Percentiles rank a stretch among this genome's conserved stretches.
Conservation (phyloP, 768 basidiomycete genomes). For the Trametes elegans region DNA sequence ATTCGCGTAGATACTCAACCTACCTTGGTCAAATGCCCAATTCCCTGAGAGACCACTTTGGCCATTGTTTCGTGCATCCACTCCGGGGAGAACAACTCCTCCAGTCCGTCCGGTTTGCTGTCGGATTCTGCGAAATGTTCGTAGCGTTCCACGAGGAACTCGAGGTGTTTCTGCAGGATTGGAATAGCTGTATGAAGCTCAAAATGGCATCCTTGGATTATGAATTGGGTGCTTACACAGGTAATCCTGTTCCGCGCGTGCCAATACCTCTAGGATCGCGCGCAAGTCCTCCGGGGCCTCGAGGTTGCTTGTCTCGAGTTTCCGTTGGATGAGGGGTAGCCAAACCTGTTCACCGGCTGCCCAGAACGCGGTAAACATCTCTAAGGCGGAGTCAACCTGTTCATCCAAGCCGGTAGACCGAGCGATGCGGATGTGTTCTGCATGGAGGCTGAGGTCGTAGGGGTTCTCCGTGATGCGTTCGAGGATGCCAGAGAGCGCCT, state of each 20-base stretch:
- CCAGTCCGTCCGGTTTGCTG: conserved; percentile 46
- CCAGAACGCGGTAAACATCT: conserved; percentile 62
- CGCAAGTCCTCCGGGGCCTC: conserved; percentile 50
- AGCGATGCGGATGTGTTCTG: conserved; percentile 63
- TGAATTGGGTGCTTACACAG: conserved; percentile 58
- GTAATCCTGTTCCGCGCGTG: conserved; percentile 71
- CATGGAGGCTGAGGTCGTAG: conserved; percentile 62
- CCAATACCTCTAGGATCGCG: conserved; percentile 60
- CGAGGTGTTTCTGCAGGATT: conserved; percentile 63
- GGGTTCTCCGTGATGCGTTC: conserved; percentile 57
- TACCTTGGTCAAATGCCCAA: conserved; percentile 65
- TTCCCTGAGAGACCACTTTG: conserved; percentile 53
- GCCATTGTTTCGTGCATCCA: conserved; percentile 61
- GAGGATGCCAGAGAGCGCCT: conserved; percentile 61
- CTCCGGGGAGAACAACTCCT: conserved; percentile 55
- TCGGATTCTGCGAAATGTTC: conserved; percentile 36
- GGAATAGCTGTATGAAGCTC: conserved; percentile 57
- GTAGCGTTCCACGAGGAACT: conserved; percentile 50
- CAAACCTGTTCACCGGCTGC: conserved; percentile 72
- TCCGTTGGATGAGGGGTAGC: conserved; percentile 63
- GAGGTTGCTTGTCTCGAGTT: conserved; percentile 47
- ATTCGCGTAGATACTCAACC: conserved; percentile 5
- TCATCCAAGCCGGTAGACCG: conserved; percentile 55
- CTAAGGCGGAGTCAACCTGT: conserved; percentile 59
- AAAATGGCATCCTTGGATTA: not conserved